phyloP scores from a whole-genome alignment of 148 eudicot genomes.

The Rhododendron vialii region DNA sequence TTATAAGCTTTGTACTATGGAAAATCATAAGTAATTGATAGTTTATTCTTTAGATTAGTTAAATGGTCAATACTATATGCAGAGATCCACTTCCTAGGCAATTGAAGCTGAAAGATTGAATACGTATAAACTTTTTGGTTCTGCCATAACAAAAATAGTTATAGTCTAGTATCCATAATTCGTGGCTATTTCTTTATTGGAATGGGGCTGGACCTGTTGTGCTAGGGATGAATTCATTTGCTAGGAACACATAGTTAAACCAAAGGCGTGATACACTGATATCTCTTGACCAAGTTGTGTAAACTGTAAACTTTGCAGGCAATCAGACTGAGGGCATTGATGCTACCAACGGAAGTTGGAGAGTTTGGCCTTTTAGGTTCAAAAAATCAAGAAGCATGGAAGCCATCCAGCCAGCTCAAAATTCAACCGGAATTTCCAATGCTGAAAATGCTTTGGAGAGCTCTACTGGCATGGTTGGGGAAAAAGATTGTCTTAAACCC shows the following conservation, averaged over 20 bases:
- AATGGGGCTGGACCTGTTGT: slow-evolving; percentile 38
- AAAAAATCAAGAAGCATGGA: slow-evolving; percentile 48
- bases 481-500: slow-evolving; percentile 20
- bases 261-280: slow-evolving; percentile 32
- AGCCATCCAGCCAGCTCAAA: slow-evolving; percentile 11
- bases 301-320: slow-evolving; percentile 25
- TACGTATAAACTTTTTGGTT: slow-evolving; percentile 24
- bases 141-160: slow-evolving; percentile 20
- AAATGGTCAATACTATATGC: not conserved
- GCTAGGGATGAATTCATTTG: slow-evolving; percentile 30
- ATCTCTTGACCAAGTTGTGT: slow-evolving; percentile 32
- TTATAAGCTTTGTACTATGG: not conserved
- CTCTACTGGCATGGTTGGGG: slow-evolving; percentile 14
- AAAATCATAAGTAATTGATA: not conserved
- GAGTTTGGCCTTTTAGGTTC: slow-evolving; percentile 62
- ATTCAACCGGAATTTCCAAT: slow-evolving; percentile 18
- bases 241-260: slow-evolving; percentile 29
- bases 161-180: slow-evolving; percentile 36
- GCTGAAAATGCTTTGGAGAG: slow-evolving; percentile 20
- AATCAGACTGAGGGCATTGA: slow-evolving; percentile 29
- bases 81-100: slow-evolving; percentile 28
- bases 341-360: slow-evolving; percentile 48
- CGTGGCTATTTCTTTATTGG: slow-evolving; percentile 49
- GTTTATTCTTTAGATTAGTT: not conserved
- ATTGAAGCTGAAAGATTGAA: slow-evolving; percentile 39